phyloP scores from a whole-genome alignment of 257 asterid species.

The Plantago elongata region DNA sequence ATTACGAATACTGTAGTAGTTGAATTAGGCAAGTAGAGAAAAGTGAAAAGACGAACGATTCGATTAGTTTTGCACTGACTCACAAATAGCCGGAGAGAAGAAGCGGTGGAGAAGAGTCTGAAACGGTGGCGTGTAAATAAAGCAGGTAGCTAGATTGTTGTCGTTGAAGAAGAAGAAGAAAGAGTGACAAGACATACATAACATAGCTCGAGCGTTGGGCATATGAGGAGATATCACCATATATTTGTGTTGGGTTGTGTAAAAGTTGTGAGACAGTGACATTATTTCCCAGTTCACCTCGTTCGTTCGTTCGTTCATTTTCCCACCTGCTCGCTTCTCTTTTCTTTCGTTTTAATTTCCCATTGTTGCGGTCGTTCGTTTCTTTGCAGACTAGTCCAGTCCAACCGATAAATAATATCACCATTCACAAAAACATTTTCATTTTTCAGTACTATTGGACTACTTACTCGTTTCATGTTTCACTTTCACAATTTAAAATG shows the following conservation, averaged over 20 bases:
- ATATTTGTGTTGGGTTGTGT: constrained; percentile 24
- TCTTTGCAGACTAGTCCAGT: too few species aligned
- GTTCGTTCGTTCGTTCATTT: too few species aligned
- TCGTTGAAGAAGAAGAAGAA: constrained; percentile 16
- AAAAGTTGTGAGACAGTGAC: constrained; percentile 22
- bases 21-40: neutral
- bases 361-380: neutral
- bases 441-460: too few species aligned
- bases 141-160: constrained; percentile 12
- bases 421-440: too few species aligned
- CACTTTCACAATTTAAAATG: too few species aligned
- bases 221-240: constrained; percentile 13
- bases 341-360: neutral
- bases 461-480: too few species aligned
- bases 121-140: constrained; percentile 11
- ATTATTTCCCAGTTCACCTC: neutral
- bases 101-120: constrained; percentile 4
- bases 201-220: constrained; percentile 19
- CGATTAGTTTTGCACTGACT: neutral
- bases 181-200: constrained; percentile 28
- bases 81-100: constrained; percentile 15
- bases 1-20: neutral
- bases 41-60: neutral
- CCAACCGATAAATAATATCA: too few species aligned
- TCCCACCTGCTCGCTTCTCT: neutral